phyloP scores from a whole-genome alignment of 2,329 filamentous ascomycete species.

The Uncinocarpus reesii region DNA sequence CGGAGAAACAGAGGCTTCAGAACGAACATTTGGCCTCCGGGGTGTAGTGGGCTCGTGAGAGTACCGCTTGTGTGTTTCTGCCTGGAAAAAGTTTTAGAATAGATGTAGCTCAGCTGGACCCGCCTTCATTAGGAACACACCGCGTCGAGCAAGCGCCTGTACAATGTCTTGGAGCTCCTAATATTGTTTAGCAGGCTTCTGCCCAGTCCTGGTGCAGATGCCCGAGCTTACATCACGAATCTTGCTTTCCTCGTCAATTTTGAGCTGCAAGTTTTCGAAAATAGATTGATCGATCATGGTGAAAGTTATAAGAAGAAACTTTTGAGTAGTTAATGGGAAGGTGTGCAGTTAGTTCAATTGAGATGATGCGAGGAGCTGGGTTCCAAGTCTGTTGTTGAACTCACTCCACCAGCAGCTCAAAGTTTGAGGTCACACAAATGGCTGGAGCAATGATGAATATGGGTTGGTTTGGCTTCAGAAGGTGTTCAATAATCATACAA shows the following conservation, averaged over 20 bases:
- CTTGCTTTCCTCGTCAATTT: slow-evolving; percentile 76
- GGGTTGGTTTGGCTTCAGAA: no score
- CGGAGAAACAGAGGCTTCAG: background rate
- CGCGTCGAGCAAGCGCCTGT: slow-evolving; percentile 69
- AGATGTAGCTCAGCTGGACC: background rate
- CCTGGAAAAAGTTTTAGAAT: slow-evolving; percentile 36
- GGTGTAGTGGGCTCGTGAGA: slow-evolving; percentile 85
- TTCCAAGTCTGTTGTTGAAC: no score
- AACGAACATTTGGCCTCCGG: slow-evolving; percentile 53
- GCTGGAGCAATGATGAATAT: no score
- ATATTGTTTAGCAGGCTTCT: slow-evolving; percentile 12
- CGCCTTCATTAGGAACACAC: slow-evolving; percentile 28
- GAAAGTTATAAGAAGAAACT: background rate
- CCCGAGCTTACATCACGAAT: slow-evolving; percentile 56
- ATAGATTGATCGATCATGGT: slow-evolving; percentile 66
- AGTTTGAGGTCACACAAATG: no score
- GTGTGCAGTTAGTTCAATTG: background rate
- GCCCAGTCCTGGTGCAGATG: background rate
- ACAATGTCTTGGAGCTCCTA: slow-evolving; percentile 69
- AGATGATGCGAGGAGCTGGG: background rate
- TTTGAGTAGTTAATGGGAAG: no score
- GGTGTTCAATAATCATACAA: no score
- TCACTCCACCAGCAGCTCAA: no score
- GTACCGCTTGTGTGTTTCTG: slow-evolving; percentile 66
- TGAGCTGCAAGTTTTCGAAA: slow-evolving; percentile 76